A percentile compares a stretch with the other conserved stretches of the same genome.
phyloP scores from a whole-genome alignment of 257 asterid species.

The Lycium barbarum region DNA sequence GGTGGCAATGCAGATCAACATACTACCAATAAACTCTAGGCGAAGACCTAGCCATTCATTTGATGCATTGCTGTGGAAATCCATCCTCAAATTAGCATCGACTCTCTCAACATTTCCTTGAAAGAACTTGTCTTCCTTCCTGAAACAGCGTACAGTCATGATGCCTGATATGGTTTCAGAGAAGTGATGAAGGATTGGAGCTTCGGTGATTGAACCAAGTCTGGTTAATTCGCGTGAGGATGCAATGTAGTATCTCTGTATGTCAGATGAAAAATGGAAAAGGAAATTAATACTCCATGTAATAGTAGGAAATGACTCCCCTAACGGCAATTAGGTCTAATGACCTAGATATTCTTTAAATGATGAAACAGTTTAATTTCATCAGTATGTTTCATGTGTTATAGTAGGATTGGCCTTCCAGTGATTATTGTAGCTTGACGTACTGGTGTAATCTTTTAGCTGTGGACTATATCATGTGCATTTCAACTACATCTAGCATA shows the following conservation, averaged over 20 bases:
- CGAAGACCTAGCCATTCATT: slow-evolving; percentile 89
- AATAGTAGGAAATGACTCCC: background rate
- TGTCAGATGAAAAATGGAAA: background rate
- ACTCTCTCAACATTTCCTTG: slow-evolving; percentile 61
- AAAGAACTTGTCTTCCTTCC: slow-evolving; percentile 54
- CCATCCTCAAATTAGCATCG: slow-evolving; percentile 59
- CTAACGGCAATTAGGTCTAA: background rate
- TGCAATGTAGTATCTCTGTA: slow-evolving; percentile 66
- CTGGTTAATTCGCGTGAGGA: slow-evolving; percentile 81
- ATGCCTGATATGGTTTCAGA: slow-evolving; percentile 74
- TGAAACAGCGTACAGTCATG: slow-evolving; percentile 70
- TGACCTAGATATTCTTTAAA: background rate
- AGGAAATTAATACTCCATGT: background rate
- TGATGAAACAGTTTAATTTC: slow-evolving; percentile 3
- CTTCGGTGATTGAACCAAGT: slow-evolving; percentile 65
- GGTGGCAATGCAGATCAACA: slow-evolving; percentile 57
- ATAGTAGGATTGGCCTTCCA: background rate
- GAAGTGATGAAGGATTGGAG: slow-evolving; percentile 81
- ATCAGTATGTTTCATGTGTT: background rate
- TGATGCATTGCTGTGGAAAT: slow-evolving; percentile 68
- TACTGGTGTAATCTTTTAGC: background rate
- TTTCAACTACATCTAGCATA: background rate
- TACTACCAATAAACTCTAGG: slow-evolving; percentile 70
- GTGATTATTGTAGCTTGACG: background rate
- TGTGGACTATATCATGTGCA: background rate